Base-by-base conservation (phyloP, 495 filamentous ascomycete species). In the Penicillium angulare region DNA sequence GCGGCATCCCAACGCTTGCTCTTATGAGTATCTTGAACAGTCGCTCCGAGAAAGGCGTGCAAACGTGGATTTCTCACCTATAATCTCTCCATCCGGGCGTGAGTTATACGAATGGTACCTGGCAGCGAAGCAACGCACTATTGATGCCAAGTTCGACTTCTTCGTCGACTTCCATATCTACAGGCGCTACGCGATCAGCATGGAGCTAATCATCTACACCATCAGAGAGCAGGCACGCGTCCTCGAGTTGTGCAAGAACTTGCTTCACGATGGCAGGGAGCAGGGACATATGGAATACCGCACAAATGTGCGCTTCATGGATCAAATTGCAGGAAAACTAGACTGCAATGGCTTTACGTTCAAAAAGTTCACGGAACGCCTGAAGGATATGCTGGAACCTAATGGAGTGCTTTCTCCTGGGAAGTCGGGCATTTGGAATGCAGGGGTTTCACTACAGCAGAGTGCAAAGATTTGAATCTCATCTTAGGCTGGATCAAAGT, bases 301-400 rank as follows among this genome's bases (percentile, higher is more conserved):
- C 8, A 56, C 53, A 1, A 47, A 56, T 41, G 47, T 56, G 10
- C 13, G 29, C 22, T 50, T 46, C 23, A 56, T 50, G 47, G 46
- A 50, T 21, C 3, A 50, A 17, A 22, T 56, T 45, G 53, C 53
- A 3, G 22, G 29, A 8, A n/a, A 50, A 6, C 23, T 50, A 7
- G 26, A 39, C 21, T 56, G 43, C 16, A 50, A 55, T n/a, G n/a
- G 31, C 8, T 10, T 9, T 12, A 39, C 39, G 2, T 10, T 32
- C 21, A 12, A 24, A 24, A 20, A 12, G 13, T 43, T 41, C 7
- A 16, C 10, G 6, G 13, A 10, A 15, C 12, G 5, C 8, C 9
- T 48, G 6, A 53, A 53, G 35, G 23, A 53, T 41, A 8, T 40
- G 7, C 20, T 53, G 21, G 51, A 53, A 12, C 51, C 51, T 0